These are phyloP conservation scores for Tolypocladium inflatum DNA, from an alignment of 2,329 filamentous ascomycete genomes.

Conservation along the genomic window DNA sequence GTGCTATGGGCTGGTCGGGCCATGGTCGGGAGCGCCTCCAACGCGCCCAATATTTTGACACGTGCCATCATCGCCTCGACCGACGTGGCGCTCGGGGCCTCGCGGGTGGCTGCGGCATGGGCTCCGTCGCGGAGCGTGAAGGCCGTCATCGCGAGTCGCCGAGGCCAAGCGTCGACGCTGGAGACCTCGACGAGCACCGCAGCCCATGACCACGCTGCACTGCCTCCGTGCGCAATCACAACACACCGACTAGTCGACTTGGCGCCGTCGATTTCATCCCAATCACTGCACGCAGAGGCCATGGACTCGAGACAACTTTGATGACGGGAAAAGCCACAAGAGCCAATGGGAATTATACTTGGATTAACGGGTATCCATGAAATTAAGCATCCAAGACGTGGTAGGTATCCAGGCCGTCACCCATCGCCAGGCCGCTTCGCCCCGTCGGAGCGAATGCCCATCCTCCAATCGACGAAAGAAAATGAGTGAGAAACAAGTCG, in stretches of 20 bases:
- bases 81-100: too few species aligned
- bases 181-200: neutral
- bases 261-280: neutral
- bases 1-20: too few species aligned
- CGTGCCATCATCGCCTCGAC: too few species aligned
- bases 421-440: neutral
- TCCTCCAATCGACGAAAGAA: neutral
- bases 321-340: neutral
- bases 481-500: neutral
- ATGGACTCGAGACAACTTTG: neutral
- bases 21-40: too few species aligned
- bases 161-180: neutral
- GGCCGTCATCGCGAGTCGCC: too few species aligned
- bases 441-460: neutral
- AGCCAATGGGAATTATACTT: neutral
- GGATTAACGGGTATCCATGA: slow-evolving; percentile 3
- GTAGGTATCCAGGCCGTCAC: neutral
- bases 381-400: slow-evolving; percentile 1
- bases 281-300: neutral
- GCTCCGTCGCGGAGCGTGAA: too few species aligned
- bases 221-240: neutral
- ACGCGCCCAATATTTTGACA: too few species aligned
- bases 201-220: neutral
- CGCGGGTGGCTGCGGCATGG: too few species aligned
- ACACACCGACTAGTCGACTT: neutral